A percentile compares a stretch with the other conserved stretches of the same genome.
Conservation (phyloP, 495 filamentous ascomycete genomes). For the Parachaetomium inaequale region DNA sequence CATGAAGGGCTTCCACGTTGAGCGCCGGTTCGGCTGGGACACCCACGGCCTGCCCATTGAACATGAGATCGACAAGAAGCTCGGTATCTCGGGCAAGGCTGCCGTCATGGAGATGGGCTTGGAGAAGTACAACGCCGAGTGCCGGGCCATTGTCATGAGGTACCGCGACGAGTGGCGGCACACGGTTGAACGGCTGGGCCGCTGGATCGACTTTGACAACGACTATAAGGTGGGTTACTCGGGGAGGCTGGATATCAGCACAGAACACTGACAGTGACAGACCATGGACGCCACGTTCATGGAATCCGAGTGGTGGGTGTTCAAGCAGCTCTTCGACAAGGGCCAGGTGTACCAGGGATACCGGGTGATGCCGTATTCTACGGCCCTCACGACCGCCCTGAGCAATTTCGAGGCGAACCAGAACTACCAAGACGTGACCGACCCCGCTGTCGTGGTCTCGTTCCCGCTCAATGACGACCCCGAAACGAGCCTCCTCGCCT, state of each 20-base stretch:
- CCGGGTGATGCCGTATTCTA: slow-evolving; percentile 93
- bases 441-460: slow-evolving; percentile 85
- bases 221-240: slow-evolving; percentile 76
- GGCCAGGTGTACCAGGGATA: slow-evolving; percentile 83
- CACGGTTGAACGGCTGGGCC: slow-evolving; percentile 84
- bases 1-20: slow-evolving; percentile 91
- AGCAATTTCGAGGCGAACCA: slow-evolving; percentile 94
- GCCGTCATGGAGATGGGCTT: slow-evolving; percentile 86
- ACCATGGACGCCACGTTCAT: slow-evolving; percentile 94
- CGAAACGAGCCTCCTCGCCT: slow-evolving; percentile 72
- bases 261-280: slow-evolving; percentile 39
- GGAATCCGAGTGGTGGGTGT: slow-evolving; percentile 97
- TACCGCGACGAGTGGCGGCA: slow-evolving; percentile 85
- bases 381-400: slow-evolving; percentile 80
- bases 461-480: slow-evolving; percentile 81
- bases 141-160: slow-evolving; percentile 90
- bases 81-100: slow-evolving; percentile 82
- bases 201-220: slow-evolving; percentile 98
- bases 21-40: slow-evolving; percentile 71
- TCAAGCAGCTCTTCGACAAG: slow-evolving; percentile 89
- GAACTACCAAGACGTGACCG: slow-evolving; percentile 91
- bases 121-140: slow-evolving; percentile 89
- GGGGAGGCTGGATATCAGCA: background rate
- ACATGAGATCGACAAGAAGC: slow-evolving; percentile 97
- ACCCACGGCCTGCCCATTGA: slow-evolving; percentile 96